Base-by-base conservation (phyloP, 192 early-diverging fungal genomes). In the Bifiguratus adelaidae region DNA sequence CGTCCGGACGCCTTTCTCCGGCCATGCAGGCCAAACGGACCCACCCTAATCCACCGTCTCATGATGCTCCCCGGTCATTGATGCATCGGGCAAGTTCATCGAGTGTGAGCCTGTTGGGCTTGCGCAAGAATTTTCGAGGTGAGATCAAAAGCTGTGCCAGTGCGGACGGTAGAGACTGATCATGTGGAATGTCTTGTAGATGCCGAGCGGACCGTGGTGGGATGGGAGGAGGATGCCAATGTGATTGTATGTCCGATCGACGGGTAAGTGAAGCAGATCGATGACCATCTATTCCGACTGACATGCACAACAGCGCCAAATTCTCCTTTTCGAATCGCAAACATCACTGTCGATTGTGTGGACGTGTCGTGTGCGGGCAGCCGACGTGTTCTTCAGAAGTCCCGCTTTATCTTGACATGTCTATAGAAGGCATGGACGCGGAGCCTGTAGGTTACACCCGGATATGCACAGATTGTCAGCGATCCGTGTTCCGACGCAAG, bases 331-430 rank as follows among this genome's bases (percentile, higher is more conserved):
- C 74, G 1, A 71, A 74, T 44, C 73, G 83, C 18, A 70, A 78
- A 13, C 83, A 86, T 47, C 83, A 86, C 53, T 86, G 83, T 47
- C 70, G 83, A 7, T 48, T 86, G 3, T 86, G 83, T 45, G 83
- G 83, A 4, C 65, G 76, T 4, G 68, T 83, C 6, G 58, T 82
- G 7, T 83, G 81, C 48, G 71, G 62, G 27, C 64, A 70, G 7
- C 25, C 55, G 13, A 21, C 21, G 23, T 83, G 81, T 47, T 82
- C 80, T 2, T 52, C 48, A 2, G 65, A 49, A 48, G 58, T 61
- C n/a, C 53, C 63, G 3, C 40, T 67, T 7, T 64, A 61, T 41
- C 26, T 65, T 26, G 53, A 58, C 48, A 71, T 71, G 60, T 48
- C 23, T 30, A 30, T 30, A 48, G 54, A 55, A 22, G 40, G 36